Evolutionary conservation across 805 yeast genomes (phyloP), one percentile per base, ranked within the genome.

Genomic region (Myxozyma monticola): DNA sequence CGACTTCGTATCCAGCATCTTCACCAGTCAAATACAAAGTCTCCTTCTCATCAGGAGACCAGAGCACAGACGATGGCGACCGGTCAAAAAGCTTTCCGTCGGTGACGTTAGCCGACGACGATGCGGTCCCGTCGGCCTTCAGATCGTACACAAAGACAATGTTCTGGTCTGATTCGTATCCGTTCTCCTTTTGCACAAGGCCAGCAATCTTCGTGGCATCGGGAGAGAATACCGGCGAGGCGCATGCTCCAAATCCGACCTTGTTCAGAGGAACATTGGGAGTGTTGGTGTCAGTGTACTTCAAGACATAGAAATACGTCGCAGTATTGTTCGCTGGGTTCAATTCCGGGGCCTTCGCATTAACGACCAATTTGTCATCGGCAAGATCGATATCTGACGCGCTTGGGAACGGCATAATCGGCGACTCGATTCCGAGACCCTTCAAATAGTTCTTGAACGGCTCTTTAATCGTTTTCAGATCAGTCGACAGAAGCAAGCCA

Each of bases 271-370:
- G 51, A 22, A 36, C 21, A 6, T 20, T 29, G 7, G 44, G 37
- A 7, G 44, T 31, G 24, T 44, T 40, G n/a, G 48, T 17, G 25
- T 50, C 54, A 6, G 42, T 37, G 40, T 49, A 52, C 15, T 47
- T 47, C 17, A 58, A 42, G 34, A 48, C 46, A 33, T 60, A 61
- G 29, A 61, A 49, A 40, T 59, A 57, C n/a, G 63, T 55, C 17
- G 59, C 61, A 12, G 64, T 61, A 30, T 53, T 61, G 24, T 43
- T 47, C 28, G 64, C 62, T n/a, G 62, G 59, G 15, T 49, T 48
- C 29, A 47, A 38, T 6, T 60, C 54, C 10, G 64, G 61, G 1
- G 64, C 60, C 46, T 60, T 60, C 24, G 62, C 55, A 25, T 49
- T 55, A 15, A 59, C 54, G 20, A 57, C 55, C 4, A 59, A 35